Percentiles rank a stretch among this genome's conserved stretches.
phyloP scores from a whole-genome alignment of 768 basidiomycete species.

The Pleurotus pulmonarius region DNA sequence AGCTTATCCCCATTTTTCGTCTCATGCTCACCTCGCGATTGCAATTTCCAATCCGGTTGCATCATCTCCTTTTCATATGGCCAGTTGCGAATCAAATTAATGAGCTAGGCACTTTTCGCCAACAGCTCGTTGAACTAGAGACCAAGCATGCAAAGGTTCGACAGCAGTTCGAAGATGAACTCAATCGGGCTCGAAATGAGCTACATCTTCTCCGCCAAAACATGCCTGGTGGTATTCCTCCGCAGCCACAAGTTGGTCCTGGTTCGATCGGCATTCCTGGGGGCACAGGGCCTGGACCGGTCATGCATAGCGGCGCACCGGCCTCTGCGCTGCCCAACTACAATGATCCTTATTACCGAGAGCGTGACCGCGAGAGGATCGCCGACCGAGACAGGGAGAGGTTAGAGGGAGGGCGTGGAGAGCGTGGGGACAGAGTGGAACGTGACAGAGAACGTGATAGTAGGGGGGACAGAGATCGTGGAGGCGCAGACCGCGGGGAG shows the following conservation, averaged over 20 bases:
- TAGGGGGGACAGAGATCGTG: slow-evolving; percentile 28
- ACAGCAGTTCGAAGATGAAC: slow-evolving; percentile 83
- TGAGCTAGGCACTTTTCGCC: slow-evolving; percentile 86
- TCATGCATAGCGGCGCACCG: neutral
- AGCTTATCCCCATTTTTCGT: neutral
- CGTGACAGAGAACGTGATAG: slow-evolving; percentile 17
- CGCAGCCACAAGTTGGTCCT: slow-evolving; percentile 32
- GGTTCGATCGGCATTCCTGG: slow-evolving; percentile 16
- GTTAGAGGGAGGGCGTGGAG: neutral
- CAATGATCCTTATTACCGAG: slow-evolving; percentile 18
- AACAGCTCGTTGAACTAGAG: slow-evolving; percentile 90
- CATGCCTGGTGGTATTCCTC: slow-evolving; percentile 11
- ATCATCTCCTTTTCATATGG: neutral
- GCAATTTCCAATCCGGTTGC: neutral
- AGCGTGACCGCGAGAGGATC: slow-evolving; percentile 8
- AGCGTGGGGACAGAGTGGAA: neutral
- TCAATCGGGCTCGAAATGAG: slow-evolving; percentile 67
- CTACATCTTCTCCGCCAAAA: slow-evolving; percentile 49
- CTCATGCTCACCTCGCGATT: too few species aligned
- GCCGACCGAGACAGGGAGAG: neutral
- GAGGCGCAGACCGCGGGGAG: slow-evolving; percentile 24
- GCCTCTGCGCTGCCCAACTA: slow-evolving; percentile 15
- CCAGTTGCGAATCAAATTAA: slow-evolving; percentile 79
- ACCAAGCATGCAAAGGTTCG: slow-evolving; percentile 82
- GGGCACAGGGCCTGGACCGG: slow-evolving; percentile 20